phyloP scores from a whole-genome alignment of 2,329 filamentous ascomycete genomes.

The Microcyclospora pomicola region DNA sequence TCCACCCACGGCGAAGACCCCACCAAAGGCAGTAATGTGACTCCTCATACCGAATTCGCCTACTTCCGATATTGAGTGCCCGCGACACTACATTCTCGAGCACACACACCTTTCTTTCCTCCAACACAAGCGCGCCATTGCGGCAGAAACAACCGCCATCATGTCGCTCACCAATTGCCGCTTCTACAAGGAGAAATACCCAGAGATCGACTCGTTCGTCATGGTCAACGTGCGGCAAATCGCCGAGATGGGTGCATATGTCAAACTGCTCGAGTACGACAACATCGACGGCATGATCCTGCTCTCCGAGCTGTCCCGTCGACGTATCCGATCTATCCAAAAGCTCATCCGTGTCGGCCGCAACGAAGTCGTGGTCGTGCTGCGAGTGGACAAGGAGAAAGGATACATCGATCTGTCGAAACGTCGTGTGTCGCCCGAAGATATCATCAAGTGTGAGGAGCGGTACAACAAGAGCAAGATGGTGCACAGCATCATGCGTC shows the following conservation, averaged over 20 bases:
- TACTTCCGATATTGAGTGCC: background rate
- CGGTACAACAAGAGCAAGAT: slow-evolving; percentile 99
- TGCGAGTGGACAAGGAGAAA: slow-evolving; percentile 99
- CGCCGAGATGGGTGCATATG: slow-evolving; percentile 99
- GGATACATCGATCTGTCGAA: slow-evolving; percentile 98
- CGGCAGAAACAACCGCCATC: slow-evolving; percentile 30
- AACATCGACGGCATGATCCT: slow-evolving; percentile 99
- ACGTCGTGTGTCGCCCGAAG: slow-evolving; percentile 91
- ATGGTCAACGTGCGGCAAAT: slow-evolving; percentile 99
- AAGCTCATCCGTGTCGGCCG: slow-evolving; percentile 96
- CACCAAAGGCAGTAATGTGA: no score
- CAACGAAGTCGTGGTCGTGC: slow-evolving; percentile 96
- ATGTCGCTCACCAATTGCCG: slow-evolving; percentile 96
- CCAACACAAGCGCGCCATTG: background rate
- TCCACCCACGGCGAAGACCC: no score
- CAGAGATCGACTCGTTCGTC: slow-evolving; percentile 98
- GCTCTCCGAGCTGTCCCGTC: slow-evolving; percentile 88
- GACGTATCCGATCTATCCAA: slow-evolving; percentile 97
- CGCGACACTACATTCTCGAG: background rate
- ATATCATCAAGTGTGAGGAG: slow-evolving; percentile 97
- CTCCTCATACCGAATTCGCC: no score
- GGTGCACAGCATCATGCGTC: slow-evolving; percentile 97
- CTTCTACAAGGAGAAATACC: slow-evolving; percentile 95
- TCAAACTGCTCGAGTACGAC: slow-evolving; percentile 98
- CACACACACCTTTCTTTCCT: background rate